Evolutionary conservation across 768 basidiomycete genomes (phyloP).

Genomic region (Psilocybe azurescens): DNA sequence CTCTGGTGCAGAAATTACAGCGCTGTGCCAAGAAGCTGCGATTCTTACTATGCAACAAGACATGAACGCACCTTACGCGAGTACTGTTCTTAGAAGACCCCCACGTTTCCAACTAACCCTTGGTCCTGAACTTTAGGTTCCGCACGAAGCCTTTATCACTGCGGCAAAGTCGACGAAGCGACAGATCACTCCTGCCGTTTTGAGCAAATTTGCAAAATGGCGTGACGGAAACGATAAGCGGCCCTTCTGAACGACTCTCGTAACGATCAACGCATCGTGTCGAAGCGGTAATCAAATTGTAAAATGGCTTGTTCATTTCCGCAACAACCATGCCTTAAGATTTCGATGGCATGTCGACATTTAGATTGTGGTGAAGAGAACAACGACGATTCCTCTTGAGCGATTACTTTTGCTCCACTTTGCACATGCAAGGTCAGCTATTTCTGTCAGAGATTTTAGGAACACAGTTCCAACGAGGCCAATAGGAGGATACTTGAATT

Average conservation of each 20-base stretch:
- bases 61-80: constrained; percentile 76
- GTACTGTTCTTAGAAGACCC: constrained; percentile 30
- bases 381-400: background rate
- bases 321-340: no score
- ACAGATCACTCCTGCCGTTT: constrained; percentile 84
- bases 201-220: constrained; percentile 80
- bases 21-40: constrained; percentile 96
- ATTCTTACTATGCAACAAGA: constrained; percentile 89
- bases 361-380: background rate
- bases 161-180: constrained; percentile 75
- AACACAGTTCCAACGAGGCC: background rate
- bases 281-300: background rate
- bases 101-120: background rate
- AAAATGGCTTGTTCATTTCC: background rate
- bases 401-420: background rate
- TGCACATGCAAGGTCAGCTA: background rate
- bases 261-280: background rate
- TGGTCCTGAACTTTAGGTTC: constrained; percentile 56
- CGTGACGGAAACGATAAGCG: constrained; percentile 31
- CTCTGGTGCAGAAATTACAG: constrained; percentile 93
- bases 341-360: no score
- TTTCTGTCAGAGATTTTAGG: background rate
- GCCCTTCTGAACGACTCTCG: constrained; percentile 20
- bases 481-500: background rate
- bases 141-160: constrained; percentile 70